Conservation (phyloP, 139 green algal species). For the Spirogloea muscicola region DNA sequence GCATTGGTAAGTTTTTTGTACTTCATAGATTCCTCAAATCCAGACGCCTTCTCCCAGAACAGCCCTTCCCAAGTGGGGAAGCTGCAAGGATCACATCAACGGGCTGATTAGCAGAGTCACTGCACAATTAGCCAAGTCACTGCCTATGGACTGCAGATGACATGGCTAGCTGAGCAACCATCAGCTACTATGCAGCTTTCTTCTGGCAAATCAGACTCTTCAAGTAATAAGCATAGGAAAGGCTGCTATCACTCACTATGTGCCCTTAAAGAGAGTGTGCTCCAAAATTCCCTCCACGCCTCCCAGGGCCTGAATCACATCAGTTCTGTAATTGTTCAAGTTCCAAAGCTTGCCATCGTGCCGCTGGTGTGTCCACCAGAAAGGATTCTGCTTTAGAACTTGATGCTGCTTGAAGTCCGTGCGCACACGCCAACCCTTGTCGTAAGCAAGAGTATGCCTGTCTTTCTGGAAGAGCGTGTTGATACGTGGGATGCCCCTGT, state of each 20-base stretch:
- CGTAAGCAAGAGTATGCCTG: constrained; percentile 96
- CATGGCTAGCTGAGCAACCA: no score
- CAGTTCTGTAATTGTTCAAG: constrained; percentile 98
- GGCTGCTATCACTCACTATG: constrained; percentile 52
- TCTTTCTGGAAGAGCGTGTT: constrained; percentile 99
- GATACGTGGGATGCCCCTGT: constrained; percentile 97
- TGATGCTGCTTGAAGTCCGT: constrained; percentile 96
- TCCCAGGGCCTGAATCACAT: constrained; percentile 96
- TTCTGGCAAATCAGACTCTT: no score
- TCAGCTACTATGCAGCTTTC: no score
- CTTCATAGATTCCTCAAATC: constrained; percentile 92
- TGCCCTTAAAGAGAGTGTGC: constrained; percentile 99
- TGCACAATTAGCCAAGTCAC: no score
- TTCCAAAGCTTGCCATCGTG: constrained; percentile 99
- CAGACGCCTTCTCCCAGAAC: constrained; percentile 98
- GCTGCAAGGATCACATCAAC: constrained; percentile 58
- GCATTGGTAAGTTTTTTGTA: constrained; percentile 99
- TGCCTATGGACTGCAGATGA: no score
- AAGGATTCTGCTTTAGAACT: constrained; percentile 77
- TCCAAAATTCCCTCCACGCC: constrained; percentile 99
- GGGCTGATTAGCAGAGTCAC: constrained; percentile 50
- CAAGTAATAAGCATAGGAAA: no score
- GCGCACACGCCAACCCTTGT: constrained; percentile 97
- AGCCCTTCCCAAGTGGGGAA: constrained; percentile 99
- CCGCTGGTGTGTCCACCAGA: constrained; percentile 99